These are phyloP conservation scores for Lunasporangiospora selenospora DNA, from an alignment of 192 early-diverging fungal genomes.

Conservation along the genomic window DNA sequence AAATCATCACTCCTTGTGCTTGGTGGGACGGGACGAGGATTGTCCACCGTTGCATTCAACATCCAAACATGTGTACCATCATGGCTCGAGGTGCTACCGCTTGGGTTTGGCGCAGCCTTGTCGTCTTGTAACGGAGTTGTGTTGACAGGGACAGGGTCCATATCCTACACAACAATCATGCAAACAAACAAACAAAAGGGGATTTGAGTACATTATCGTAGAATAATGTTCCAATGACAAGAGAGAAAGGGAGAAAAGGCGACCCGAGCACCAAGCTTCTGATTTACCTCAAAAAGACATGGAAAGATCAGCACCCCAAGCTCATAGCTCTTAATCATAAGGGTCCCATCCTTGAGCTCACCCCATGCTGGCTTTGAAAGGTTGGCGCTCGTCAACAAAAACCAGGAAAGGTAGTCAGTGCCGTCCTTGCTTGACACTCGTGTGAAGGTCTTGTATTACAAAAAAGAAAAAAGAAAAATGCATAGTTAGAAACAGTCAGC, in stretches of 20 bases:
- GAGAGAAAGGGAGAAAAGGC: background rate
- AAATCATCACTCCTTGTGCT: background rate
- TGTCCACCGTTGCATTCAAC: conserved; percentile 30
- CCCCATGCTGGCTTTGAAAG: conserved; percentile 78
- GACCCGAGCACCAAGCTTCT: background rate
- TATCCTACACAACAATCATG: conserved; percentile 10
- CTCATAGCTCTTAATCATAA: conserved; percentile 71
- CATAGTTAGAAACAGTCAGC: no score
- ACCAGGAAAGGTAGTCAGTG: conserved; percentile 49
- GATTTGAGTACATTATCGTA: background rate
- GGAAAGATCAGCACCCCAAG: conserved; percentile 68
- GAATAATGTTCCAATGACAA: background rate
- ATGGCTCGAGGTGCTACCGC: background rate
- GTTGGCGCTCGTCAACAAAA: conserved; percentile 56
- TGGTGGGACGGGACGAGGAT: conserved; percentile 26
- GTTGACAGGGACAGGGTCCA: background rate
- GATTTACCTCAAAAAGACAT: conserved; percentile 61
- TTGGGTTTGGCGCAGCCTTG: background rate
- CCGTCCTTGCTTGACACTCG: conserved; percentile 40
- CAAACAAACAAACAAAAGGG: background rate
- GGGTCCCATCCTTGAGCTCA: conserved; percentile 52
- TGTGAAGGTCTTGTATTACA: conserved; percentile 40
- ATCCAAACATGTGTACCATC: conserved; percentile 24
- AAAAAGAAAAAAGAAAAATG: no score
- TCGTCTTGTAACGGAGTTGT: background rate